A percentile compares a stretch with the other conserved stretches of the same genome.
Evolutionary conservation across 257 asterid genomes (phyloP).

Genomic region (Solanum dulcamara): DNA sequence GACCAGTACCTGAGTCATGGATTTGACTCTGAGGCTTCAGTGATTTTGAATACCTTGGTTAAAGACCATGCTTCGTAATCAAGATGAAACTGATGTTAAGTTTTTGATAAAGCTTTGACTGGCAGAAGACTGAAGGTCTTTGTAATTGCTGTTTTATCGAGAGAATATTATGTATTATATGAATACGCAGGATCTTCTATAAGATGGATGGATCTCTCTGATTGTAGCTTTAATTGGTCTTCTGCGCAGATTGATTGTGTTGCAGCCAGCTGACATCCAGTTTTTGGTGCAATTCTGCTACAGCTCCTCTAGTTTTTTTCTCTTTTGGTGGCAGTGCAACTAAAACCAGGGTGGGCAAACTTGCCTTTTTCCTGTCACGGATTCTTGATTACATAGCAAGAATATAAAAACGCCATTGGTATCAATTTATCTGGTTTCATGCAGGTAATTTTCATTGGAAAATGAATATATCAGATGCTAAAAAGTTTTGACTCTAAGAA

Average conservation of each 20-base stretch:
- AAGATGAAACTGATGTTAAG: slow-evolving; percentile 2
- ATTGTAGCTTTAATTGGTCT: not conserved
- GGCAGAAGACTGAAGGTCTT: not conserved
- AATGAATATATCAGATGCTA: not conserved
- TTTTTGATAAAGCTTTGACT: not conserved
- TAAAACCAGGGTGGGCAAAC: not conserved
- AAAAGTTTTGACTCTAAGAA: not conserved
- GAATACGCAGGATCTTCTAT: not conserved
- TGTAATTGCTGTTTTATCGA: not conserved
- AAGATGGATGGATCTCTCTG: not conserved
- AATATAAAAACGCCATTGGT: not conserved
- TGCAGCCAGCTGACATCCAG: not conserved
- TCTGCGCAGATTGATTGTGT: not conserved
- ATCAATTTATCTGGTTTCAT: not conserved
- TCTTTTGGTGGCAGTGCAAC: not conserved
- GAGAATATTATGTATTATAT: not conserved
- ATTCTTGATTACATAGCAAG: not conserved
- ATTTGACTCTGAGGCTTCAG: slow-evolving; percentile 36
- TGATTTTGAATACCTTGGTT: slow-evolving; percentile 46
- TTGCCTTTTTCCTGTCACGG: not conserved
- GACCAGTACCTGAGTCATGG: slow-evolving; percentile 35
- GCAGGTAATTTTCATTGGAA: not conserved
- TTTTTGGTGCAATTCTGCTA: not conserved
- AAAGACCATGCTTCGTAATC: slow-evolving; percentile 14
- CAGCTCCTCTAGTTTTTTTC: not conserved